Evolutionary conservation across 116 monocot species (phyloP).

Genomic region (Thalassia testudinum): DNA sequence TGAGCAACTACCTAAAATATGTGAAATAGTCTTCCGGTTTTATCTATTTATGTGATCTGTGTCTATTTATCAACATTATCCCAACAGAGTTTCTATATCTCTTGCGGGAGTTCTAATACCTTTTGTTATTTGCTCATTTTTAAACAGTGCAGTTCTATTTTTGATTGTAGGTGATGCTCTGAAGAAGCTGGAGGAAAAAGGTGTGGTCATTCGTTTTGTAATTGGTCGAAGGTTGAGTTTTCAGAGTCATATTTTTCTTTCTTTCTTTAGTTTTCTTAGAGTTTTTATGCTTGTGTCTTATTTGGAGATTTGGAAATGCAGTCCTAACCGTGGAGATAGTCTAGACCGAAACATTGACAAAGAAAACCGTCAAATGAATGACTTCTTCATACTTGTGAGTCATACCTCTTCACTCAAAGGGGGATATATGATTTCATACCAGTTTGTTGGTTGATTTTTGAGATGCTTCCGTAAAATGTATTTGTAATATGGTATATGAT

Average conservation of each 20-base stretch:
- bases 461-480: too few species aligned
- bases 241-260: not conserved
- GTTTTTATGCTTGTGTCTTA: constrained; percentile 6
- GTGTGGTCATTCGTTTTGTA: constrained; percentile 88
- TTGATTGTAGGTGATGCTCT: constrained; percentile 60
- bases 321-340: constrained; percentile 95
- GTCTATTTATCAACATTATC: too few species aligned
- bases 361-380: constrained; percentile 68
- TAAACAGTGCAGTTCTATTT: not conserved
- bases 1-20: too few species aligned
- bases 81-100: too few species aligned
- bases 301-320: constrained; percentile 18
- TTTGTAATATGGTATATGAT: too few species aligned
- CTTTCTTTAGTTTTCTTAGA: not conserved
- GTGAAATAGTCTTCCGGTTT: too few species aligned
- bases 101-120: too few species aligned
- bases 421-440: too few species aligned
- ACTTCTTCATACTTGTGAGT: constrained; percentile 96
- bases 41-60: too few species aligned
- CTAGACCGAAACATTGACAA: constrained; percentile 84
- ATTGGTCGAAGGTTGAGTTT: constrained; percentile 83
- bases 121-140: too few species aligned
- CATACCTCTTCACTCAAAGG: too few species aligned
- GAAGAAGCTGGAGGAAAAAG: constrained; percentile 77
- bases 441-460: too few species aligned